Evolutionary conservation across 768 basidiomycete species (phyloP).

Genomic region (Trametes sanguinea): DNA sequence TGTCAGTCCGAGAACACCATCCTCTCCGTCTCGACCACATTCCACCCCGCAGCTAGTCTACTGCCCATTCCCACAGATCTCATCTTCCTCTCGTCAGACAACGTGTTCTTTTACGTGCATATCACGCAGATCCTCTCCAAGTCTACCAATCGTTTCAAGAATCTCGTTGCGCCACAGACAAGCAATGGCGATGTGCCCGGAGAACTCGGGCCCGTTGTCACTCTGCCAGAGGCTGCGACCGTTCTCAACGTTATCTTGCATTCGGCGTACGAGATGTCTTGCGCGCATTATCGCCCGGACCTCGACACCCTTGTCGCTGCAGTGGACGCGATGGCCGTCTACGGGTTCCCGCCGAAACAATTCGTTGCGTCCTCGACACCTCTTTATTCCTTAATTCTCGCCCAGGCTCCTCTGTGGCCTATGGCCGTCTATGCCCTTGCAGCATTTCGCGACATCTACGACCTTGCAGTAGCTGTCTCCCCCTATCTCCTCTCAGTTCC

Average conservation of each 20-base stretch:
- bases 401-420: constrained; percentile 66
- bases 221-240: constrained; percentile 59
- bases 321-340: constrained; percentile 55
- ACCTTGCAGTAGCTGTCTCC: constrained; percentile 75
- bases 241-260: constrained; percentile 76
- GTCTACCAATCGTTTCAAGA: constrained; percentile 67
- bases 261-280: constrained; percentile 69
- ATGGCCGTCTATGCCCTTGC: constrained; percentile 75
- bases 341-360: constrained; percentile 58
- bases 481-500: constrained; percentile 73
- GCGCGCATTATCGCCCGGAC: constrained; percentile 71
- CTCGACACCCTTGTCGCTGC: constrained; percentile 58
- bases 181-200: constrained; percentile 36
- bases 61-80: constrained; percentile 58
- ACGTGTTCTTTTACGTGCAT: constrained; percentile 86
- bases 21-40: constrained; percentile 83
- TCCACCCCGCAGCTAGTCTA: constrained; percentile 67
- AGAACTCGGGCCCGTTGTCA: constrained; percentile 54
- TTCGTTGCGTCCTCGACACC: constrained; percentile 53
- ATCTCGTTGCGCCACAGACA: constrained; percentile 48
- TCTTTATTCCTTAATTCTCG: constrained; percentile 61
- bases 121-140: constrained; percentile 53
- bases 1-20: constrained; percentile 33
- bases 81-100: constrained; percentile 69
- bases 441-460: constrained; percentile 63